Evolutionary conservation across 2,329 filamentous ascomycete genomes (phyloP).

Genomic region (Fusarium torulosum): DNA sequence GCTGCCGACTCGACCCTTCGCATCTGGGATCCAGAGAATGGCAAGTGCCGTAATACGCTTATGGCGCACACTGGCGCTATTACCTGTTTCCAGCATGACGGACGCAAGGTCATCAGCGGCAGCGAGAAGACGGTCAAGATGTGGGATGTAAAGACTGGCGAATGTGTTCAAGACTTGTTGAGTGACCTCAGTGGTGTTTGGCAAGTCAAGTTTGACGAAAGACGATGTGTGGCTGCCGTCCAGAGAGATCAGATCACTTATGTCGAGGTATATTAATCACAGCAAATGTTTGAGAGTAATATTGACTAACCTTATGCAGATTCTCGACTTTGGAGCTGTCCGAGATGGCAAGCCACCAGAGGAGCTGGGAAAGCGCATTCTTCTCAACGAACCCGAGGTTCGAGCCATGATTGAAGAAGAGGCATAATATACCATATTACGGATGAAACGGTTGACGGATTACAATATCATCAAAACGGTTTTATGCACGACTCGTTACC

Average conservation of each 20-base stretch:
- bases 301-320: slow-evolving; percentile 64
- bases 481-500: slow-evolving; percentile 32
- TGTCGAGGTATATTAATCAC: slow-evolving; percentile 80
- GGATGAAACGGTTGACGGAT: slow-evolving; percentile 4
- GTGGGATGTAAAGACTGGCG: slow-evolving; percentile 95
- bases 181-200: slow-evolving; percentile 97
- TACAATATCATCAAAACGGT: slow-evolving; percentile 29
- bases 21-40: slow-evolving; percentile 96
- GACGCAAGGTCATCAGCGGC: slow-evolving; percentile 94
- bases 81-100: slow-evolving; percentile 98
- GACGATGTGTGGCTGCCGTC: slow-evolving; percentile 94
- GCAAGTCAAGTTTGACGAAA: slow-evolving; percentile 98
- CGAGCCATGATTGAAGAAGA: slow-evolving; percentile 64
- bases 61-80: slow-evolving; percentile 97
- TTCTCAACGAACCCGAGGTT: slow-evolving; percentile 70
- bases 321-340: slow-evolving; percentile 95
- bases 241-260: slow-evolving; percentile 94
- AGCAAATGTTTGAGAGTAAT: neutral
- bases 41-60: slow-evolving; percentile 88
- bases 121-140: slow-evolving; percentile 97
- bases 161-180: slow-evolving; percentile 91
- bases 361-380: slow-evolving; percentile 82
- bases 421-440: slow-evolving; percentile 34
- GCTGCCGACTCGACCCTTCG: slow-evolving; percentile 94
- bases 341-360: slow-evolving; percentile 85